phyloP scores from a whole-genome alignment of 805 yeast species.

The Kluyveromyces wickerhamii region DNA sequence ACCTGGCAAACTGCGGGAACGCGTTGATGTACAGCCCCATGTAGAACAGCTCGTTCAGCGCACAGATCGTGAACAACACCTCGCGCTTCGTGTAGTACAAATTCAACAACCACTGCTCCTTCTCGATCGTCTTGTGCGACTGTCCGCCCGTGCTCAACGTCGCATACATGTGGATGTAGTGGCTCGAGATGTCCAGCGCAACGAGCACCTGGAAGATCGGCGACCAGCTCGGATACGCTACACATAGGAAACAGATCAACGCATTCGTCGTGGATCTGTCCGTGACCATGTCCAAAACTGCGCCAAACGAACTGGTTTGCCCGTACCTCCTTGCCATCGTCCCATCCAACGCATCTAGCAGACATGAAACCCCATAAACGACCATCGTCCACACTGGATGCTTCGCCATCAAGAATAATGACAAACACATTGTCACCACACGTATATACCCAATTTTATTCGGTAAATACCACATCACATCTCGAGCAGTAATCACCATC shows the following conservation, averaged over 20 bases:
- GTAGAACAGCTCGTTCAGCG: conserved; percentile 87
- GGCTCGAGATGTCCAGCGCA: conserved; percentile 83
- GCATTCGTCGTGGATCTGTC: conserved; percentile 96
- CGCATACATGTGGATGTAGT: conserved; percentile 98
- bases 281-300: conserved; percentile 97
- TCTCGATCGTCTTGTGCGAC: conserved; percentile 77
- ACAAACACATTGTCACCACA: conserved; percentile 70
- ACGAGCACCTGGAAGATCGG: conserved; percentile 71
- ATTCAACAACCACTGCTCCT: conserved; percentile 63
- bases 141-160: conserved; percentile 69
- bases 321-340: conserved; percentile 83
- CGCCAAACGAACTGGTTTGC: conserved; percentile 91
- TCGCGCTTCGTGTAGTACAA: conserved; percentile 80
- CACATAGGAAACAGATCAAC: conserved; percentile 77
- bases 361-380: conserved; percentile 79
- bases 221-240: conserved; percentile 56
- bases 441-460: conserved; percentile 87
- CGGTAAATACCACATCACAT: conserved; percentile 76
- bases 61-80: conserved; percentile 83
- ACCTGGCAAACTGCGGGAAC: conserved; percentile 33
- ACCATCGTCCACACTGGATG: conserved; percentile 75
- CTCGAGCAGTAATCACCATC: conserved; percentile 33
- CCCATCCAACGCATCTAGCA: conserved; percentile 94
- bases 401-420: conserved; percentile 72
- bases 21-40: conserved; percentile 78